Percentiles rank a stretch among this genome's conserved stretches.
Conservation (phyloP, 2,329 filamentous ascomycete genomes). For the Cytospora piceae region DNA sequence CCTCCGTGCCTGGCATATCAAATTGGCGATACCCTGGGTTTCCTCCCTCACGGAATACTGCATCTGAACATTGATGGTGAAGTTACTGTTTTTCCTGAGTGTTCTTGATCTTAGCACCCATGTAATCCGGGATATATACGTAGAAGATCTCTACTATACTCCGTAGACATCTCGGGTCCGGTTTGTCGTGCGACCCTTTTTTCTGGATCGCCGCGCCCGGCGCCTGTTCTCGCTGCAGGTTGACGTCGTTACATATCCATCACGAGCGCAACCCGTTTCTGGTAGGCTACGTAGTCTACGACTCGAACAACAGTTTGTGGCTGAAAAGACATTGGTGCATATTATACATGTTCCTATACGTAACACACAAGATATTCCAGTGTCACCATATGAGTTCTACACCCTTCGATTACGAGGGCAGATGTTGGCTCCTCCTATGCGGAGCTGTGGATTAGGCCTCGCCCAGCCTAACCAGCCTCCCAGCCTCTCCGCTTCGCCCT, state of each 20-base stretch:
- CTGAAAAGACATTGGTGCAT: no score
- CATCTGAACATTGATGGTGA: no score
- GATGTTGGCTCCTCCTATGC: not conserved
- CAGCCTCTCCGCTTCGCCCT: not conserved
- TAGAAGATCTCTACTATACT: not conserved
- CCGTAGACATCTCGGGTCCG: not conserved
- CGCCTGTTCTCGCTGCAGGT: constrained; percentile 17
- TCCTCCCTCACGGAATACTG: no score
- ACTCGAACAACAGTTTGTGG: constrained; percentile 7
- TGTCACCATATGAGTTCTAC: not conserved
- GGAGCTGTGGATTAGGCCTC: not conserved
- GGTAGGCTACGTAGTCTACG: constrained; percentile 5
- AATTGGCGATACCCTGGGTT: no score
- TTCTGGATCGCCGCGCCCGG: not conserved
- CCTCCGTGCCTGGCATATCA: not conserved
- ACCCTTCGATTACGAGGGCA: not conserved
- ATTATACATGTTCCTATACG: no score
- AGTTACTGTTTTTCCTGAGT: no score
- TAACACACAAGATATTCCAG: no score
- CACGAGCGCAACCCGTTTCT: constrained; percentile 4
- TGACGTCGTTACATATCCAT: constrained; percentile 24
- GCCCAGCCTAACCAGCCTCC: not conserved
- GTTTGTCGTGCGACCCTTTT: not conserved
- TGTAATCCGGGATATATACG: not conserved
- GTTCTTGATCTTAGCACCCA: no score